A percentile compares a stretch with the other conserved stretches of the same genome.
phyloP scores from a whole-genome alignment of 768 basidiomycete species.

The Amanita fuliginea region DNA sequence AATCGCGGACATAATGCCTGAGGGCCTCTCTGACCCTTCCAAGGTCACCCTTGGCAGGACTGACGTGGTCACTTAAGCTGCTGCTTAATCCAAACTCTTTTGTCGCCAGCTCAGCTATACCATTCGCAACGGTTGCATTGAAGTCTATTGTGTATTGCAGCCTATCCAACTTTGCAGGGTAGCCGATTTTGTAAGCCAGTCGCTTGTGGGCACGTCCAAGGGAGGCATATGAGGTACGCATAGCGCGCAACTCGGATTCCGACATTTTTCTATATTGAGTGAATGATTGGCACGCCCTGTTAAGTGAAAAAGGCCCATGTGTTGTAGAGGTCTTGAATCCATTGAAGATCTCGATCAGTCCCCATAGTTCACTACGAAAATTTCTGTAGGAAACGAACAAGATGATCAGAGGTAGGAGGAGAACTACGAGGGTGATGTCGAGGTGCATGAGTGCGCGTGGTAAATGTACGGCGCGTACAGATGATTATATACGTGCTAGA shows the following conservation, averaged over 20 bases:
- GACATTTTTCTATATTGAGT: conserved; percentile 31
- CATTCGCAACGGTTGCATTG: conserved; percentile 26
- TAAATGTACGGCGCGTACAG: no score
- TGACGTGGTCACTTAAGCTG: conserved; percentile 11
- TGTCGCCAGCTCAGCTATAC: conserved; percentile 28
- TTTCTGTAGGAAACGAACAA: conserved; percentile 18
- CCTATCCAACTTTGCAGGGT: conserved; percentile 38
- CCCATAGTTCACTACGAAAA: conserved; percentile 16
- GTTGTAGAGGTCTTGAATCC: conserved; percentile 9
- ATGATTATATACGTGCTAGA: conserved; percentile 15
- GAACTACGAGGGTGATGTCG: conserved; percentile 25
- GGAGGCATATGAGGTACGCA: conserved; percentile 32
- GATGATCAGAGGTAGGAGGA: conserved; percentile 28
- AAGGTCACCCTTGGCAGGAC: conserved; percentile 24
- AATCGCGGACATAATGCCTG: conserved; percentile 63
- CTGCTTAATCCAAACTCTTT: conserved; percentile 18
- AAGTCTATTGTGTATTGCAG: conserved; percentile 28
- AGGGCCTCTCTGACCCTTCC: conserved; percentile 45
- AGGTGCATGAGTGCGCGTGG: no score
- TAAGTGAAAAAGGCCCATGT: conserved; percentile 30
- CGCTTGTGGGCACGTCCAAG: conserved; percentile 35
- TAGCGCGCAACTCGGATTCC: conserved; percentile 25
- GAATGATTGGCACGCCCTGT: conserved; percentile 33
- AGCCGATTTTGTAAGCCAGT: conserved; percentile 40
- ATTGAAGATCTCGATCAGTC: conserved; percentile 19